Evolutionary conservation across 176 grass and related monocot species (phyloP), one percentile per base, ranked within the genome.

Genomic region (Cymbopogon citratus): DNA sequence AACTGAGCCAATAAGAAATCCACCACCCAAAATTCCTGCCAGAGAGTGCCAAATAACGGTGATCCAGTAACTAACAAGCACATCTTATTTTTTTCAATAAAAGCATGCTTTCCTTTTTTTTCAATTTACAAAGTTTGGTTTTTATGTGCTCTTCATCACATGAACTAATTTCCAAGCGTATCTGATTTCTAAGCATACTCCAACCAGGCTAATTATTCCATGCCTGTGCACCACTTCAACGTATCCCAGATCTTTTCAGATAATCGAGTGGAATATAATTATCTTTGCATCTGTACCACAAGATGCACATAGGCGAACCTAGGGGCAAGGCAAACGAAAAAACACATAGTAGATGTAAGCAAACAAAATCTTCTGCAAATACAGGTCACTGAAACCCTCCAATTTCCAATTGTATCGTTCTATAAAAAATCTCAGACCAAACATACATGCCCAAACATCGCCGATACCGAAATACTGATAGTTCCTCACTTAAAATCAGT

Each of bases 1-100:
- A 21, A 98, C 36, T 25, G 95, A 91, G 1, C 95, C 92, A 8
- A 98, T 73, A 51, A 91, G 82, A 69, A 95, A 93, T 1, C 92
- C 95, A 6, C 95, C 92, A 18, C 92, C 95, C 39, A 98, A 87
- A 68, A 98, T 98, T 62, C 80, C 95, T 98, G 60, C 51, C 82
- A 66, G 21, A 35, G 15, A 67, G 51, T 10, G 0, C 33, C 35
- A 15, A 46, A 34, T 54, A 51, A 39, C 33, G 0, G 24, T 18
- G 39, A 38, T 35, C 1, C 25, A 51, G n/a, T 49, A 28, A 56
- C 21, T 39, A 59, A 26, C 14, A 13, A 33, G 31, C 35, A 3
- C 10, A 29, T 14, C 56, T 21, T 10, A 38, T 29, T 12, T 73
- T 28, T 48, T 68, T 19, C 38, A 35, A 35, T 45, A 46, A 10